These are phyloP conservation scores for Daldinia caldariorum DNA, from an alignment of 495 filamentous ascomycete genomes.

Conservation along the genomic window DNA sequence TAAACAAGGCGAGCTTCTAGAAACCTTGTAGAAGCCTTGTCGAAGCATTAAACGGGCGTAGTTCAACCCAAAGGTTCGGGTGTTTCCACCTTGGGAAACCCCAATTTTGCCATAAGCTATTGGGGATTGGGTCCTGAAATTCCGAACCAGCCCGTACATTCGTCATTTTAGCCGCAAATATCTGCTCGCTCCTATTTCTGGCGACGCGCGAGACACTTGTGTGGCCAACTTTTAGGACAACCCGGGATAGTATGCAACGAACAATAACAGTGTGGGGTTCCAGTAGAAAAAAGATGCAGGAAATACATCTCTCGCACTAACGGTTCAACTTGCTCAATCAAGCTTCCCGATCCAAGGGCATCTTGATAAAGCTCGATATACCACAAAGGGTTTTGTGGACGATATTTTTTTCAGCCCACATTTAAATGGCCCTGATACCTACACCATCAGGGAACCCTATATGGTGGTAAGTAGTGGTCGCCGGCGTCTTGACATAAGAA, in stretches of 20 bases:
- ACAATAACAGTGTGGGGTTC: slow-evolving; percentile 34
- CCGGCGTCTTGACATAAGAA: slow-evolving; percentile 36
- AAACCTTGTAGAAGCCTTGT: slow-evolving; percentile 38
- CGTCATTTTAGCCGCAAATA: slow-evolving; percentile 42
- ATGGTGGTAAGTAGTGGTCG: slow-evolving; percentile 20
- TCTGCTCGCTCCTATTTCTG: slow-evolving; percentile 30
- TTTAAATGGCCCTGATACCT: slow-evolving; percentile 17
- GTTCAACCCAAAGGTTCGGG: slow-evolving; percentile 40
- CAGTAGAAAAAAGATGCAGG: slow-evolving; percentile 12
- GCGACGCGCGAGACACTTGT: slow-evolving; percentile 34
- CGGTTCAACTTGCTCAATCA: slow-evolving; percentile 44
- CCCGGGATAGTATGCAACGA: slow-evolving; percentile 27
- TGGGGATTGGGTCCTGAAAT: slow-evolving; percentile 29
- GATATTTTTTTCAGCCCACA: slow-evolving; percentile 17
- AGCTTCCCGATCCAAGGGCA: slow-evolving; percentile 30
- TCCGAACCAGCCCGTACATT: slow-evolving; percentile 33
- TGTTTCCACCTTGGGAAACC: slow-evolving; percentile 28
- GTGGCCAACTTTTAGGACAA: slow-evolving; percentile 17
- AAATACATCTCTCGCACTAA: slow-evolving; percentile 28
- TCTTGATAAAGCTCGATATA: slow-evolving; percentile 40
- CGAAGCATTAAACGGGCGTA: slow-evolving; percentile 32
- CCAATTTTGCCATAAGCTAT: slow-evolving; percentile 19
- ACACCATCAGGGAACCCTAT: slow-evolving; percentile 17
- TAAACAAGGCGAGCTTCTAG: slow-evolving; percentile 40
- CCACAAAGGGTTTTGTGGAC: slow-evolving; percentile 35